phyloP scores from a whole-genome alignment of 2,329 filamentous ascomycete species.

The Botrytis hyacinthi region DNA sequence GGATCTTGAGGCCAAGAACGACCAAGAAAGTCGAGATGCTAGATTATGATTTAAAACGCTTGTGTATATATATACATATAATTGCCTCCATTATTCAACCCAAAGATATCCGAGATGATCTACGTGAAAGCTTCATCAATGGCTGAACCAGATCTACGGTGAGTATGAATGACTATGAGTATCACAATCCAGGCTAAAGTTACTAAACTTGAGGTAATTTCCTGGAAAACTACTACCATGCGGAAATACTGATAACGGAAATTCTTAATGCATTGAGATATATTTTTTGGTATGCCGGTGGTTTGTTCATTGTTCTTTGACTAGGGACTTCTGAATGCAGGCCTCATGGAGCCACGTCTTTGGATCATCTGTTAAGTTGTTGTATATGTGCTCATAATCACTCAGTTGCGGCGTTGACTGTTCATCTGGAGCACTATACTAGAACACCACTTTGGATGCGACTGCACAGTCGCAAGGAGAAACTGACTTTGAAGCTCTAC shows the following conservation, averaged over 20 bases:
- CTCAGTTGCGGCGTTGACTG: neutral
- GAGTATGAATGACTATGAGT: neutral
- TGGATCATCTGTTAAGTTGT: neutral
- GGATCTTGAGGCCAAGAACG: neutral
- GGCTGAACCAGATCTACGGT: too few species aligned
- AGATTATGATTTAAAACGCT: neutral
- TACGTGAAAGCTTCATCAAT: neutral
- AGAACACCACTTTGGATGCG: neutral
- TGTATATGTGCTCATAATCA: neutral
- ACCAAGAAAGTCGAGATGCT: neutral
- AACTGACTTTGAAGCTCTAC: neutral
- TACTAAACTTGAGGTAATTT: neutral
- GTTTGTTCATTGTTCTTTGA: neutral
- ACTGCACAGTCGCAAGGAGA: neutral
- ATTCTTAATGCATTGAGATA: neutral
- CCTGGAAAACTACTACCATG: neutral
- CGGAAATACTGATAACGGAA: neutral
- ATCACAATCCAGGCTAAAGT: neutral
- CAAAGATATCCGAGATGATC: neutral
- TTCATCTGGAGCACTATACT: neutral
- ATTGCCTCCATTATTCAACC: neutral
- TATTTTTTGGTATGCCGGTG: rapidly evolving
- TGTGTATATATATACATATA: neutral
- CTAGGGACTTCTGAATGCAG: neutral
- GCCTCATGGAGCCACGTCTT: neutral